phyloP scores from a whole-genome alignment of 139 green algal genomes.

The Chlamydomonas eustigma region DNA sequence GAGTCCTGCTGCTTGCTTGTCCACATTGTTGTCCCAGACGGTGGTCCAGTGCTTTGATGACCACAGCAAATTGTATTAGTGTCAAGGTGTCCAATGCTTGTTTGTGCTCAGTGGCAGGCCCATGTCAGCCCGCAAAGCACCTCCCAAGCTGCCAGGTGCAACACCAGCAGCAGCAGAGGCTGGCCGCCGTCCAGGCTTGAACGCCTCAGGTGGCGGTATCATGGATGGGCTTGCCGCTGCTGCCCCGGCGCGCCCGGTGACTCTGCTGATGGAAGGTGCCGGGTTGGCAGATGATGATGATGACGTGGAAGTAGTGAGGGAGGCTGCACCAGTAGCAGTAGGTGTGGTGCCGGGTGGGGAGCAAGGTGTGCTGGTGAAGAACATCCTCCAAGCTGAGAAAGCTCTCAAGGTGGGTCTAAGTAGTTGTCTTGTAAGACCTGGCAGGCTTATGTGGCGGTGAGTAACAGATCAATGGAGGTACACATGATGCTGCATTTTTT shows the following conservation, averaged over 20 bases:
- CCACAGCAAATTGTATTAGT: too few species aligned
- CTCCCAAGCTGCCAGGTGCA: conserved; percentile 31
- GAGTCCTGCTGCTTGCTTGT: too few species aligned
- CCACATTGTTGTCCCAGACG: too few species aligned
- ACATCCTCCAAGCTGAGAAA: conserved; percentile 62
- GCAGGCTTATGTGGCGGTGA: background rate
- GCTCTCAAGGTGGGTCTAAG: conserved; percentile 43
- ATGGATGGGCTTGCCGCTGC: background rate
- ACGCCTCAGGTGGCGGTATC: background rate
- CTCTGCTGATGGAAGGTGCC: background rate
- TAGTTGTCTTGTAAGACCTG: background rate
- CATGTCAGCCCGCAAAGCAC: conserved; percentile 48
- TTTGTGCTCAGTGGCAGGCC: conserved; percentile 13
- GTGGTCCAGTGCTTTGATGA: too few species aligned
- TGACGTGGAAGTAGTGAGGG: conserved; percentile 48
- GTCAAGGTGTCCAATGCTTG: too few species aligned
- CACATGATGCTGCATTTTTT: too few species aligned
- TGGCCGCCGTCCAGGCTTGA: too few species aligned
- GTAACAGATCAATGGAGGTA: too few species aligned
- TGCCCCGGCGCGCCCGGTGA: background rate
- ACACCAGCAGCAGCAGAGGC: background rate
- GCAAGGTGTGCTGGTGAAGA: conserved; percentile 59
- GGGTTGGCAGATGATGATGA: conserved; percentile 13
- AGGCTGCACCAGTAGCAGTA: conserved; percentile 18
- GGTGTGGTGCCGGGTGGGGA: conserved; percentile 24